Evolutionary conservation across 257 asterid genomes (phyloP).

Genomic region (Przewalskia tangutica): DNA sequence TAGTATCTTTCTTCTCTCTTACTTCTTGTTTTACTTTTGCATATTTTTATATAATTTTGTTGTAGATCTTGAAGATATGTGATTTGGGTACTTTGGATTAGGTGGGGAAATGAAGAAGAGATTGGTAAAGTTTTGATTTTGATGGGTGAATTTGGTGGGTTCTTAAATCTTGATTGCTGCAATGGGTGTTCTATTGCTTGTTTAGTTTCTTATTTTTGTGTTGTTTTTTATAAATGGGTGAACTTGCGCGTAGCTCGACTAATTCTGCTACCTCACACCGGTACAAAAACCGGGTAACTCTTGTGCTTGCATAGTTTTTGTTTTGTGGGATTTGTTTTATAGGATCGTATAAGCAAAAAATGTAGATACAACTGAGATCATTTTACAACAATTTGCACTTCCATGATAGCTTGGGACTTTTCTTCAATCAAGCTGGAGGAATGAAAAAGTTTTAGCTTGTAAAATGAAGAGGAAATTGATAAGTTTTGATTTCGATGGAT

Average conservation of each 20-base stretch:
- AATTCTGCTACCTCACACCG: no score
- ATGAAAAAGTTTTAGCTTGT: background rate
- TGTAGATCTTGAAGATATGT: background rate
- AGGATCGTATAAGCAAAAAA: background rate
- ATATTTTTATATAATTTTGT: background rate
- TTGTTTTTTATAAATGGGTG: no score
- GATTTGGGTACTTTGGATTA: background rate
- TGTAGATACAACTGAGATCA: no score
- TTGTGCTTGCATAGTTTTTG: background rate
- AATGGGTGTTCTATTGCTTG: background rate
- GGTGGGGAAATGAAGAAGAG: background rate
- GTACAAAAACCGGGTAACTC: no score
- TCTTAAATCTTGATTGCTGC: background rate
- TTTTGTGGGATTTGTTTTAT: background rate
- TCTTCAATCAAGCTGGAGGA: background rate
- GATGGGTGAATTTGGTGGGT: background rate
- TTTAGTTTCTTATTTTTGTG: background rate
- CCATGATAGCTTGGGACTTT: no score
- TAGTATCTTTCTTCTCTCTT: conserved; percentile 16
- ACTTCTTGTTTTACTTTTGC: background rate
- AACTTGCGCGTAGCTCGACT: no score
- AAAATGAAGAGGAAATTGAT: background rate
- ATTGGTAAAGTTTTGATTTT: background rate
- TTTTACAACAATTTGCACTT: background rate
- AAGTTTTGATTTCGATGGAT: background rate